phyloP scores from a whole-genome alignment of 805 yeast genomes.

The Candida insectorum region DNA sequence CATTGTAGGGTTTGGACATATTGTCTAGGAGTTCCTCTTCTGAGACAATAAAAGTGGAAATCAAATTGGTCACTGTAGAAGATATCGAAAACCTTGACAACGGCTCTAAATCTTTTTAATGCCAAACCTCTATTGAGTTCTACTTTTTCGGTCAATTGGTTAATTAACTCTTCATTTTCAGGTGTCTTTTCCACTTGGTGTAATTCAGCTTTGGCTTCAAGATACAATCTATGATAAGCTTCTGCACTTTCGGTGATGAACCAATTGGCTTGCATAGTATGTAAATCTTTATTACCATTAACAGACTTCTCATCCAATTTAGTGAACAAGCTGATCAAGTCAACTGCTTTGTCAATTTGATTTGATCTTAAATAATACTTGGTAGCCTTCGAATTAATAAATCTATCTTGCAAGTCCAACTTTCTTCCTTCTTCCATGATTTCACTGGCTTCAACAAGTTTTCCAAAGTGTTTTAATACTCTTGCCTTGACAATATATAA shows the following conservation, averaged over 20 bases:
- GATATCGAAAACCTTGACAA: slow-evolving; percentile 64
- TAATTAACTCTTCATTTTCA: slow-evolving; percentile 10
- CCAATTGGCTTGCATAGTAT: slow-evolving; percentile 90
- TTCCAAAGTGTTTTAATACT: slow-evolving; percentile 69
- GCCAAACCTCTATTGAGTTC: slow-evolving; percentile 64
- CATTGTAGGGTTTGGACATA: slow-evolving; percentile 74
- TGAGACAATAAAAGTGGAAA: slow-evolving; percentile 88
- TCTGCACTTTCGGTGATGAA: slow-evolving; percentile 82
- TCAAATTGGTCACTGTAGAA: slow-evolving; percentile 85
- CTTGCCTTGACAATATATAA: slow-evolving; percentile 77
- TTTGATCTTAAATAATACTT: slow-evolving; percentile 80
- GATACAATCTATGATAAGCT: slow-evolving; percentile 63
- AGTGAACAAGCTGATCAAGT: slow-evolving; percentile 74
- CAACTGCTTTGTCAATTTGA: slow-evolving; percentile 68
- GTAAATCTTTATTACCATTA: slow-evolving; percentile 86
- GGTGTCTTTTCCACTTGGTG: slow-evolving; percentile 21
- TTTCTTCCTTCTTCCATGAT: slow-evolving; percentile 67
- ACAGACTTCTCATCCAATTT: slow-evolving; percentile 68
- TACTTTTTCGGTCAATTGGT: slow-evolving; percentile 39
- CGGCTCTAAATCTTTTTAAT: slow-evolving; percentile 69
- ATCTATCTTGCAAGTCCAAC: slow-evolving; percentile 85
- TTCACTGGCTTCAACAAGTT: slow-evolving; percentile 57
- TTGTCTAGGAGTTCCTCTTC: slow-evolving; percentile 86
- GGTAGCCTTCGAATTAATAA: slow-evolving; percentile 82
- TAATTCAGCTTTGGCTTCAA: slow-evolving; percentile 19